phyloP scores from a whole-genome alignment of 306 rosid species.

The Quercus bicolor region DNA sequence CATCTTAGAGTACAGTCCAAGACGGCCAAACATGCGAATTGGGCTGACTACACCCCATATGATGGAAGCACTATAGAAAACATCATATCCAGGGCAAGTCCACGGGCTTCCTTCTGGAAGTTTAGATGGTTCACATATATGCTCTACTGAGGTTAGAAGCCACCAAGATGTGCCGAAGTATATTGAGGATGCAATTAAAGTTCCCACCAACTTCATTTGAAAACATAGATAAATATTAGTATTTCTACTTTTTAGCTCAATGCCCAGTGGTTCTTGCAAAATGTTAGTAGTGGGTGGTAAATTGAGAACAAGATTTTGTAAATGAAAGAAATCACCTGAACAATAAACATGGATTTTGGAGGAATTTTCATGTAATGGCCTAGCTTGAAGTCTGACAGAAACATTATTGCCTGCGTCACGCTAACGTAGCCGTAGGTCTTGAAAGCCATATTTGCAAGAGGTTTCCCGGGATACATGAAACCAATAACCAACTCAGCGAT shows the following conservation, averaged over 20 bases:
- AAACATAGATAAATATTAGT: not conserved
- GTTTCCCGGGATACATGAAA: conserved; percentile 64
- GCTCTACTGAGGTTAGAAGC: conserved; percentile 38
- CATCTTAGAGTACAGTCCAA: conserved; percentile 46
- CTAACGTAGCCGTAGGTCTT: conserved; percentile 79
- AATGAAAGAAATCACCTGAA: conserved; percentile 40
- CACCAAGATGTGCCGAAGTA: conserved; percentile 73
- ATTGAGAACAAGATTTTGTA: not conserved
- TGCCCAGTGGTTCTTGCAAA: no score
- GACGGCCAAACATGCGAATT: conserved; percentile 44
- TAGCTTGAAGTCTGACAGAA: conserved; percentile 62
- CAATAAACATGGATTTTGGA: conserved; percentile 66
- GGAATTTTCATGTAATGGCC: conserved; percentile 94
- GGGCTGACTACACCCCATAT: conserved; percentile 84
- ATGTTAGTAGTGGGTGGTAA: no score
- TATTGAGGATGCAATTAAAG: conserved; percentile 41
- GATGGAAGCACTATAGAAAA: conserved; percentile 71
- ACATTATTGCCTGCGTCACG: conserved; percentile 58
- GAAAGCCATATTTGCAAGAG: conserved; percentile 79
- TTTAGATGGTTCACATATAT: conserved; percentile 38
- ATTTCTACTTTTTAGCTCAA: not conserved
- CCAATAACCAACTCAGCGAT: conserved; percentile 76
- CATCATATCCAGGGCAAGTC: conserved; percentile 65
- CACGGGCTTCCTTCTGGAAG: conserved; percentile 65
- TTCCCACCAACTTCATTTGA: conserved; percentile 47